Evolutionary conservation across 331 rosid genomes (phyloP).

Genomic region (Acacia pycnantha): DNA sequence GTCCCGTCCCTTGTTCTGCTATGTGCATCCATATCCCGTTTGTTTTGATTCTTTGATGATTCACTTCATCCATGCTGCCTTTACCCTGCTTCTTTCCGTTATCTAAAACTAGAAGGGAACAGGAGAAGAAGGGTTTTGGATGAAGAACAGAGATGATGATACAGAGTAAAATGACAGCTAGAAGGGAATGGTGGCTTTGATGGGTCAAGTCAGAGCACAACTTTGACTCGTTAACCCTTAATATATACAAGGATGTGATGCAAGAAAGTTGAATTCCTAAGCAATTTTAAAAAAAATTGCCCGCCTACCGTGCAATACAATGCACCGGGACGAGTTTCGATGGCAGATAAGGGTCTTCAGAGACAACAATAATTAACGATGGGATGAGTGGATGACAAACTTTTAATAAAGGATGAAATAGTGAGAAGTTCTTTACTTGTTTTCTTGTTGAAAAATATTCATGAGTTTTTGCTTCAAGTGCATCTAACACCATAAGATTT

Average conservation of each 20-base stretch:
- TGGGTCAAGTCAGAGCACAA: neutral
- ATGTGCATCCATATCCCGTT: slow-evolving; percentile 68
- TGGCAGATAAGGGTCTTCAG: neutral
- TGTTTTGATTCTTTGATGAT: slow-evolving; percentile 68
- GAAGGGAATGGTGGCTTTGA: neutral
- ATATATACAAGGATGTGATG: neutral
- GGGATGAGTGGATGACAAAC: neutral
- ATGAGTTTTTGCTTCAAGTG: too few relatives aligned
- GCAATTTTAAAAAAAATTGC: neutral
- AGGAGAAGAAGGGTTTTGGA: neutral
- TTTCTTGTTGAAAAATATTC: too few relatives aligned
- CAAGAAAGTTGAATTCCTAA: neutral
- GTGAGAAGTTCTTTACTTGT: too few relatives aligned
- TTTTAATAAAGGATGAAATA: too few relatives aligned
- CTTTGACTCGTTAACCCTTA: neutral
- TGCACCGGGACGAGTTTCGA: neutral
- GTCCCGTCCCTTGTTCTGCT: slow-evolving; percentile 83
- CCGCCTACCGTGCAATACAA: neutral
- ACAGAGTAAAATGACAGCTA: neutral
- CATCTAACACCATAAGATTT: too few relatives aligned
- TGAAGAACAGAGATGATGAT: neutral
- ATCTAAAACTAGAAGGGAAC: neutral
- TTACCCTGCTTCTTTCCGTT: neutral
- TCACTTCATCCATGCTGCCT: slow-evolving; percentile 42
- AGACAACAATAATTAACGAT: neutral